phyloP scores from a whole-genome alignment of 73 alveolate species.

The Tetrahymena malaccensis region DNA sequence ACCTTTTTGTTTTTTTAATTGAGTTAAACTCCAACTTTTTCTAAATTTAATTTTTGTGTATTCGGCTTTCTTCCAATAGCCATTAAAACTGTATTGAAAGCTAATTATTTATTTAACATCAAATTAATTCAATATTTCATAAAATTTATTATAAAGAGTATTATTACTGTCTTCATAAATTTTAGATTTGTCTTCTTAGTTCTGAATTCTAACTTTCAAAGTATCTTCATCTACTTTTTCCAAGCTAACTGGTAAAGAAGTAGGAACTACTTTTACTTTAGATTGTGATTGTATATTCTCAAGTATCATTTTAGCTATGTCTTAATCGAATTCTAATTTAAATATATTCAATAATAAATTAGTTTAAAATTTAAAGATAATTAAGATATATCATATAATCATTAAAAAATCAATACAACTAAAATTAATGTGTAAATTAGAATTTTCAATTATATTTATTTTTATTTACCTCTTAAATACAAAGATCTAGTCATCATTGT shows the following conservation, averaged over 20 bases:
- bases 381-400: too few species aligned
- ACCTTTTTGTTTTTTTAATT: conserved; percentile 62
- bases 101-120: background rate
- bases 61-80: conserved; percentile 94
- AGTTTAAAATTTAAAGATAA: too few species aligned
- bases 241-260: conserved; percentile 68
- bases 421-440: background rate
- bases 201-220: conserved; percentile 57
- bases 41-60: conserved; percentile 65
- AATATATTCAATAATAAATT: background rate
- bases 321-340: conserved; percentile 94
- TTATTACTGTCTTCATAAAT: conserved; percentile 32
- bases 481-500: conserved; percentile 58
- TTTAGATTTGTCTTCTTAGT: conserved; percentile 50
- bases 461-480: conserved; percentile 41
- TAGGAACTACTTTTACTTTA: conserved; percentile 62
- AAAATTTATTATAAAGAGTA: background rate
- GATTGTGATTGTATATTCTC: conserved; percentile 49
- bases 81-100: conserved; percentile 80
- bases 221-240: conserved; percentile 65
- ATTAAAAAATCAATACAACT: too few species aligned
- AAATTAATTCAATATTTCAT: background rate
- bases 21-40: conserved; percentile 71
- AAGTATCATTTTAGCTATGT: conserved; percentile 86
- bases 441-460: background rate